A percentile compares a stretch with the other conserved stretches of the same genome.
Conservation (phyloP, 1,284 basidiomycete species). For the Irpex rosettiformis region DNA sequence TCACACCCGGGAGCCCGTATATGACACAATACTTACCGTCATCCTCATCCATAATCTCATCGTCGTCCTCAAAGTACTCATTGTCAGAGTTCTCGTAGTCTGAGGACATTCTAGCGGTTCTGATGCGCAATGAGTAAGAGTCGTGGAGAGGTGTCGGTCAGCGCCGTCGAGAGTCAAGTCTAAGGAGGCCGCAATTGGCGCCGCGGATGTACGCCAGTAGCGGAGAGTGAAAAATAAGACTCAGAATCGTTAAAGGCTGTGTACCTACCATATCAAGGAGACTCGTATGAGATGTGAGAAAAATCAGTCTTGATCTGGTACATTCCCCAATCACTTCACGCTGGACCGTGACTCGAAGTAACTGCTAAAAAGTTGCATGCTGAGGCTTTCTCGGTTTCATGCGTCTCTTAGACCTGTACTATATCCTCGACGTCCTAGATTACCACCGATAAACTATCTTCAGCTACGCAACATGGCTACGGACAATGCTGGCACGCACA, state of each 20-base stretch:
- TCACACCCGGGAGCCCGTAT: conserved; percentile 8
- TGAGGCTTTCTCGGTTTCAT: conserved; percentile 24
- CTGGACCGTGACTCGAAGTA: conserved; percentile 9
- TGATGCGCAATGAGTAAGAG: conserved; percentile 2
- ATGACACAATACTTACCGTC: conserved; percentile 35
- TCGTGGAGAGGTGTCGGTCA: not conserved
- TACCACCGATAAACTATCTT: conserved; percentile 5
- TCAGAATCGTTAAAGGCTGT: conserved; percentile 3
- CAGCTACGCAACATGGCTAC: conserved; percentile 44
- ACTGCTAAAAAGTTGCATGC: conserved; percentile 26
- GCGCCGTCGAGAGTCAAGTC: conserved; percentile 9
- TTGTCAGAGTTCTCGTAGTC: conserved; percentile 72
- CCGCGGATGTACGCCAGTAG: not conserved
- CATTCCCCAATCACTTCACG: not conserved
- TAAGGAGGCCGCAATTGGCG: not conserved
- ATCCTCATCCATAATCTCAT: conserved; percentile 62
- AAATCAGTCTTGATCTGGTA: not conserved
- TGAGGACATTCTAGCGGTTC: conserved; percentile 51
- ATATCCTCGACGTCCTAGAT: conserved; percentile 17
- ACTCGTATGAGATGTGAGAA: not conserved
- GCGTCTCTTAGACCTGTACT: conserved; percentile 17
- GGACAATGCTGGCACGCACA: conserved; percentile 54
- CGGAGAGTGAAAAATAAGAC: not conserved
- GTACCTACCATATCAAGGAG: not conserved
- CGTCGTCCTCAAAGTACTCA: conserved; percentile 63